These are phyloP conservation scores for Lachancea lanzarotensis DNA, from an alignment of 805 yeast genomes.

Conservation along the genomic window DNA sequence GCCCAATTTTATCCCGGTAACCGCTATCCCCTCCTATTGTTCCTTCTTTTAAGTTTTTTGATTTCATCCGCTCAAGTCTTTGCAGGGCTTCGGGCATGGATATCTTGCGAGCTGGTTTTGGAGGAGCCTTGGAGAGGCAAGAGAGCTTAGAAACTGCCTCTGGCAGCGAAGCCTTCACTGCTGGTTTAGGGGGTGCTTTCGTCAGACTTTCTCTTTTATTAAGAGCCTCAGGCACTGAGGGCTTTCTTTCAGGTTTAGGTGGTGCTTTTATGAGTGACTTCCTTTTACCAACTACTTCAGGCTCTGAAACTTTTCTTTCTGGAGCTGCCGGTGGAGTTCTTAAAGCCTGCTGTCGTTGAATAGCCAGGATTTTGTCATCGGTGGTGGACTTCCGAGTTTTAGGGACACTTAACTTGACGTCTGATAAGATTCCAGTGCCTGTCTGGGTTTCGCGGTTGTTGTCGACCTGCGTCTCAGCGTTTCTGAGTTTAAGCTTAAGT, in stretches of 20 bases:
- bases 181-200: slow-evolving; percentile 23
- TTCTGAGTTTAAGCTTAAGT: neutral
- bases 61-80: slow-evolving; percentile 15
- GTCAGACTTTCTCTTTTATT: slow-evolving; percentile 7
- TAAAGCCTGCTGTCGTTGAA: neutral
- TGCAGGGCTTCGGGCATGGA: slow-evolving; percentile 28
- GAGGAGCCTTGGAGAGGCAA: slow-evolving; percentile 19
- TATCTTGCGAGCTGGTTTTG: slow-evolving; percentile 24
- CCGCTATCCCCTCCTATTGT: neutral
- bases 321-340: neutral
- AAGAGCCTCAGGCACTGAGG: slow-evolving; percentile 27
- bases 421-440: neutral
- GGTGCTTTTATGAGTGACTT: slow-evolving; percentile 17
- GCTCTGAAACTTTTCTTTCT: slow-evolving; percentile 1
- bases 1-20: too few relatives aligned
- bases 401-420: neutral
- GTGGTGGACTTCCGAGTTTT: neutral
- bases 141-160: neutral
- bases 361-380: neutral
- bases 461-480: neutral
- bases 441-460: neutral
- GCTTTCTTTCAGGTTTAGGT: slow-evolving; percentile 24
- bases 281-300: slow-evolving; percentile 6
- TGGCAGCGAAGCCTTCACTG: slow-evolving; percentile 20
- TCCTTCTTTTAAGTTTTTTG: neutral